A percentile compares a stretch with the other conserved stretches of the same genome.
Evolutionary conservation across 73 alveolate genomes (phyloP).

Genomic region (Stentor roeselii): DNA sequence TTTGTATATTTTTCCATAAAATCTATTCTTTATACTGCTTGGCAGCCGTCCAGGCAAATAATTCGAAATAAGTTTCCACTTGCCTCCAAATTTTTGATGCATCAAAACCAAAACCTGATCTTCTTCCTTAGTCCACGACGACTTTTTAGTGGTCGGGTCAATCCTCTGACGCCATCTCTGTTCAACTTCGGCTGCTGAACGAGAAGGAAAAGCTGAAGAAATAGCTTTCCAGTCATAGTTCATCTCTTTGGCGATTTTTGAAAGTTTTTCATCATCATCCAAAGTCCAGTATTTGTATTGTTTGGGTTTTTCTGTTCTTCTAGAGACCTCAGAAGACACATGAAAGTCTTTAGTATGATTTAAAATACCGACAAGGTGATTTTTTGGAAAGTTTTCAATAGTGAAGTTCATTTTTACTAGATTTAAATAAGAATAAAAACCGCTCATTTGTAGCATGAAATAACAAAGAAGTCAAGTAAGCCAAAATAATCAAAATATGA

Average conservation of each 20-base stretch:
- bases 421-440: no score
- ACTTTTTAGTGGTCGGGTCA: neutral
- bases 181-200: conserved; percentile 3
- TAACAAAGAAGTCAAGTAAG: no score
- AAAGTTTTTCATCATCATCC: conserved; percentile 7
- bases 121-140: conserved; percentile 18
- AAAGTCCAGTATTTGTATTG: neutral
- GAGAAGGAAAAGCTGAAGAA: neutral
- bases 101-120: neutral
- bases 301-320: no score
- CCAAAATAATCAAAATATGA: no score
- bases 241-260: neutral
- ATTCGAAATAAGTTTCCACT: neutral
- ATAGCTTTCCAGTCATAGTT: neutral
- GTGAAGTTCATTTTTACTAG: no score
- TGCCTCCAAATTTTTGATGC: neutral
- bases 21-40: neutral
- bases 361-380: no score
- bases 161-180: neutral
- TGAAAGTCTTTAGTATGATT: no score
- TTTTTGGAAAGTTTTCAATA: no score
- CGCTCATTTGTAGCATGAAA: no score
- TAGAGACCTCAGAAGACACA: no score
- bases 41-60: conserved; percentile 13
- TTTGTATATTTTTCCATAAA: neutral